These are phyloP conservation scores for Wallacemonas sp. DNA, from an alignment of 208 protist species.

Conservation along the genomic window DNA sequence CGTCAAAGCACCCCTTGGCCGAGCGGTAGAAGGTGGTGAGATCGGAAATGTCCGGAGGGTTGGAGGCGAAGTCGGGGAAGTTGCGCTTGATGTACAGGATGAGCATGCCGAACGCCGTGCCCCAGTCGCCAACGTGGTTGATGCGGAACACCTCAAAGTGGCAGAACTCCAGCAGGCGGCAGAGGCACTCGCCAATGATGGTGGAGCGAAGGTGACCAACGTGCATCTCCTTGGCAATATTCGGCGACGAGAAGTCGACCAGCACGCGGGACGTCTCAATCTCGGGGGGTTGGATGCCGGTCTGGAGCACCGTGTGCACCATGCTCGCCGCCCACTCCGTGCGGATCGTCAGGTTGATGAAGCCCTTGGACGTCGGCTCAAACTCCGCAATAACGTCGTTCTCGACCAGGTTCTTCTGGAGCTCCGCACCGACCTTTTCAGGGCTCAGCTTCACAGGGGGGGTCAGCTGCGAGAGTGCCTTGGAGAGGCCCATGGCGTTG, in stretches of 20 bases:
- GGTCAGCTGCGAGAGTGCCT: conserved; percentile 77
- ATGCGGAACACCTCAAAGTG: conserved; percentile 94
- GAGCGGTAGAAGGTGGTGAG: conserved; percentile 95
- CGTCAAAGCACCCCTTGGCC: conserved; percentile 94
- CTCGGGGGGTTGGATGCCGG: conserved; percentile 72
- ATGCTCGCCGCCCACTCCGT: conserved; percentile 59
- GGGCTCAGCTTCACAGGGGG: conserved; percentile 87
- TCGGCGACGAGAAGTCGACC: conserved; percentile 98
- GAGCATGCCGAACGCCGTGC: conserved; percentile 98
- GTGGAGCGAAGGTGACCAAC: conserved; percentile 98
- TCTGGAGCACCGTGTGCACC: conserved; percentile 51
- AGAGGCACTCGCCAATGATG: conserved; percentile 97
- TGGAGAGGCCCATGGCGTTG: conserved; percentile 93
- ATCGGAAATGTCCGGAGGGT: conserved; percentile 92
- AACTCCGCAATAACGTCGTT: conserved; percentile 88
- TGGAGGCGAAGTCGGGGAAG: conserved; percentile 88
- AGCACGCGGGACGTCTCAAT: conserved; percentile 78
- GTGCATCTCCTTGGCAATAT: conserved; percentile 99
- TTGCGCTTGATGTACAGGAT: conserved; percentile 96
- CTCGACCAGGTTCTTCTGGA: conserved; percentile 74
- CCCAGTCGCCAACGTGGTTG: conserved; percentile 99
- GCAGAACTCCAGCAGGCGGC: conserved; percentile 94
- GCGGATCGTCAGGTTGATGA: conserved; percentile 92
- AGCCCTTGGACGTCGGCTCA: conserved; percentile 89
- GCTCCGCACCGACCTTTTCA: conserved; percentile 75